Base-by-base conservation (phyloP, 345 rosid genomes). In the Lepidium didymum region DNA sequence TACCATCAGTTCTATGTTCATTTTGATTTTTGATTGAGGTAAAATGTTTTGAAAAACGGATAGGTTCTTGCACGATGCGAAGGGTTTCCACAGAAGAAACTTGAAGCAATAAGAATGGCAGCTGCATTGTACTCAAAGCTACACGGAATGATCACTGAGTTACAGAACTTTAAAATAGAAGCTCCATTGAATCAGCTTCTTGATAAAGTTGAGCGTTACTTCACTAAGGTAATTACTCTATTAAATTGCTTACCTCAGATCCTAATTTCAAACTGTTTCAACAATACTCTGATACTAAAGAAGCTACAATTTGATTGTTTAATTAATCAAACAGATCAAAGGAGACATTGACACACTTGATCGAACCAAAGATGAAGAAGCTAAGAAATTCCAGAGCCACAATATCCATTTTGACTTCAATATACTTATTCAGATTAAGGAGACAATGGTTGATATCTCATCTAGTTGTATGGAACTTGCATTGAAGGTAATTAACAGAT, bases 51-150 rank as follows among this genome's bases (percentile, higher is more conserved):
- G 21, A 19, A 34, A 50, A 35, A 36, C 1, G n/a, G 12, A 36
- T 81, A 94, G 96, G 97, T 94, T 47, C 85, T 94, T 42, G 85
- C 91, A 6, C 80, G 91, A 61, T 89, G 93, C 42, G 97, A 94
- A 82, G 97, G 87, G 15, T 87, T 94, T 58, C 97, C 99, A 0
- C 79, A 65, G n/a, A 89, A 85, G 82, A 94, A 91, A 75, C 76
- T 94, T 56, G 99, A 94, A 83, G 78, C 96, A 23, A 33, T 91
- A 40, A 80, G 99, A 75, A 84, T 83, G 56, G 87, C 96, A 3
- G 77, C 85, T 44, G 90, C 88, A 16, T 78, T 94, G 33, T 79
- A 76, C 79, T 47, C 56, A 7, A 94, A 87, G 70, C 74, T 94
- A 7, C 75, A 86, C 9, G 79, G 75, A 10, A 78, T 87, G 13